A percentile compares a stretch with the other conserved stretches of the same genome.
Evolutionary conservation across 345 rosid genomes (phyloP).

Genomic region (Tarenaya hassleriana): DNA sequence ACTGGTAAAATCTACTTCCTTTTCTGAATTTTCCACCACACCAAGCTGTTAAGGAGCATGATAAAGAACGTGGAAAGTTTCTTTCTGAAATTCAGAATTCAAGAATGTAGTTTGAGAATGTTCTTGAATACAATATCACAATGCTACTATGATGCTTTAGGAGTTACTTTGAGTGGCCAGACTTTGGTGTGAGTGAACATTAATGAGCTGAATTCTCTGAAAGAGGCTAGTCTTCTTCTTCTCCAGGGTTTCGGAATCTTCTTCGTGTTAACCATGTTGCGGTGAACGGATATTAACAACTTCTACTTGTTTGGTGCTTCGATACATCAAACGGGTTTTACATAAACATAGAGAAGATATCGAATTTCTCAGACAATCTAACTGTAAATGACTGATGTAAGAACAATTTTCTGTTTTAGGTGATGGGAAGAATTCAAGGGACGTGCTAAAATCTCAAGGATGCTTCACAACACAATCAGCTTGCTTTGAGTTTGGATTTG

Average conservation of each 20-base stretch:
- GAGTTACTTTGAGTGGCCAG: neutral
- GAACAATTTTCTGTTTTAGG: slow-evolving; percentile 30
- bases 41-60: neutral
- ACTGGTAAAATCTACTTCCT: slow-evolving; percentile 40
- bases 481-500: slow-evolving; percentile 57
- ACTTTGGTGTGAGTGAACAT: neutral
- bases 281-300: too few species aligned
- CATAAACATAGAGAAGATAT: neutral
- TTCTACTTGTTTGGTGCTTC: too few species aligned
- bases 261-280: too few species aligned
- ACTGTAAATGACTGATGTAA: neutral
- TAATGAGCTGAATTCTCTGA: too few species aligned
- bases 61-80: neutral
- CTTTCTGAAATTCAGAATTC: neutral
- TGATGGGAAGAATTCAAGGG: slow-evolving; percentile 43
- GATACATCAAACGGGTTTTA: too few species aligned
- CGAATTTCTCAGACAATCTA: neutral
- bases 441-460: slow-evolving; percentile 44
- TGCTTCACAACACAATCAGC: slow-evolving; percentile 44
- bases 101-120: too few species aligned
- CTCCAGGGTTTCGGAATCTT: too few species aligned
- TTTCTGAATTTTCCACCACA: neutral
- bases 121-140: too few species aligned
- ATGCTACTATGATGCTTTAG: neutral
- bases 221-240: too few species aligned